These are phyloP conservation scores for Ustilago shanxiensis DNA, from an alignment of 1,284 basidiomycete genomes.

Conservation along the genomic window DNA sequence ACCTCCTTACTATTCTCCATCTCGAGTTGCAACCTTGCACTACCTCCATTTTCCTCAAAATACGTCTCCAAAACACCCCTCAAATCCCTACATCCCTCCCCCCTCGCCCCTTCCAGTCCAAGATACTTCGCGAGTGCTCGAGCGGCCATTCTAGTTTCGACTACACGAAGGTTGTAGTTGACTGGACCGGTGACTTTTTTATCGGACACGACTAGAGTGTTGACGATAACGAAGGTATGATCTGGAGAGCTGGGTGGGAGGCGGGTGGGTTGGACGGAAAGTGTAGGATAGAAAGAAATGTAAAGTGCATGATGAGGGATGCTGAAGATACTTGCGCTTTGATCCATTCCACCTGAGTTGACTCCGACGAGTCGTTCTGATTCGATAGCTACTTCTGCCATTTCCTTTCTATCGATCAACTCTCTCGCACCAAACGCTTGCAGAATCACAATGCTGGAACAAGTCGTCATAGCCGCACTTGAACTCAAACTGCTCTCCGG, in stretches of 20 bases:
- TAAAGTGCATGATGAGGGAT: constrained; percentile 61
- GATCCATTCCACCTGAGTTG: constrained; percentile 69
- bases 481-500: constrained; percentile 64
- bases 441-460: constrained; percentile 63
- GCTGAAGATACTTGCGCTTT: constrained; percentile 65
- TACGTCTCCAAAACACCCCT: constrained; percentile 59
- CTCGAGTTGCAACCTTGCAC: constrained; percentile 30
- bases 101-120: constrained; percentile 21
- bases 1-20: constrained; percentile 41
- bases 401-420: constrained; percentile 56
- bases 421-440: constrained; percentile 60
- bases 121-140: constrained; percentile 44
- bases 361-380: constrained; percentile 67
- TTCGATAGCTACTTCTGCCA: constrained; percentile 67
- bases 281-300: constrained; percentile 63
- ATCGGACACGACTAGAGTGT: constrained; percentile 66
- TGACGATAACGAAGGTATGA: constrained; percentile 64
- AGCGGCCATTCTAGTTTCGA: constrained; percentile 64
- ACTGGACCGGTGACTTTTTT: constrained; percentile 68
- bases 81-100: constrained; percentile 33
- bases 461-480: constrained; percentile 67
- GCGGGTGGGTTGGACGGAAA: constrained; percentile 44
- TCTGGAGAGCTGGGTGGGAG: constrained; percentile 49
- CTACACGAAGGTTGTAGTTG: constrained; percentile 68
- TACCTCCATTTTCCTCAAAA: constrained; percentile 45